These are phyloP conservation scores for Aureobasidium sp. DNA, from an alignment of 2,329 filamentous ascomycete genomes.

Conservation along the genomic window DNA sequence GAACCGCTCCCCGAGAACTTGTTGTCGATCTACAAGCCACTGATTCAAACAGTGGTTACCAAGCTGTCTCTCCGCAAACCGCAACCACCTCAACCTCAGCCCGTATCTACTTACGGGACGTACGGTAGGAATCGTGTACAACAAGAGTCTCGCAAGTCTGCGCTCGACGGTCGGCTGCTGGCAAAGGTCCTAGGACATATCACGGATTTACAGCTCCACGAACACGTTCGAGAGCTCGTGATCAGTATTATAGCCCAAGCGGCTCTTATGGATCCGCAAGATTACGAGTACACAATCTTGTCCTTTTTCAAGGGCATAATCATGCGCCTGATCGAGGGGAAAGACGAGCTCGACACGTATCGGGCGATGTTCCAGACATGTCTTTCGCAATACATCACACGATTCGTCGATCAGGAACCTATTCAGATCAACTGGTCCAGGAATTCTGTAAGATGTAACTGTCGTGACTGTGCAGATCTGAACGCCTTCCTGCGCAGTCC, in stretches of 20 bases:
- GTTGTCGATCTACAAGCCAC: not conserved
- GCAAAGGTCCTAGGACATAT: not conserved
- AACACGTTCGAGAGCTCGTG: not conserved
- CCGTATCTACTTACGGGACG: not conserved
- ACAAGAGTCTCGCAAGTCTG: not conserved
- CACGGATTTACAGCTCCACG: not conserved
- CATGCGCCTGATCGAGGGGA: not conserved
- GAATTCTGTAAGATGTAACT: not conserved
- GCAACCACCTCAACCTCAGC: not conserved
- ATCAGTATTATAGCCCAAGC: not conserved
- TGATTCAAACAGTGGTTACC: not conserved
- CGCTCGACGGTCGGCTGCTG: not conserved
- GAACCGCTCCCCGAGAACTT: not conserved
- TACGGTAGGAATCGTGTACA: not conserved
- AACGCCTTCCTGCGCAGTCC: not conserved
- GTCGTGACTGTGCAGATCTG: not conserved
- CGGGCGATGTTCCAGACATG: not conserved
- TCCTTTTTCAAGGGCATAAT: not conserved
- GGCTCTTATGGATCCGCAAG: not conserved
- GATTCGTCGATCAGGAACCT: not conserved
- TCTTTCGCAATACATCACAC: not conserved
- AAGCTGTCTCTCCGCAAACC: not conserved
- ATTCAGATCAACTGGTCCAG: constrained; percentile 2
- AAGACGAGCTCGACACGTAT: not conserved
- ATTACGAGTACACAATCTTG: not conserved